A percentile compares a stretch with the other conserved stretches of the same genome.
Conservation (phyloP, 352 stramenopile genomes). For the Phytophthora pini region DNA sequence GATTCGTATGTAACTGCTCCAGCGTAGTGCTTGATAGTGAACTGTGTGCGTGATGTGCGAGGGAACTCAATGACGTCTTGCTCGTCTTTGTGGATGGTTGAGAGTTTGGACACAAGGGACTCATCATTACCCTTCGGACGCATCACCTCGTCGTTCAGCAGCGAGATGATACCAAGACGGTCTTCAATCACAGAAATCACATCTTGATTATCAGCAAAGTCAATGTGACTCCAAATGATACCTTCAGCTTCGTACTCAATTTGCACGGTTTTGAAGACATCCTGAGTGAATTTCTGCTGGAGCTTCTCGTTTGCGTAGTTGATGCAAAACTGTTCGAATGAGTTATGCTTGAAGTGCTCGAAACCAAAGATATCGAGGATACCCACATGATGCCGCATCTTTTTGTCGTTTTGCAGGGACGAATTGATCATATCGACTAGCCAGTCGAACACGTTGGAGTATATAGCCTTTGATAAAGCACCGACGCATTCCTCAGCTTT, state of each 20-base stretch:
- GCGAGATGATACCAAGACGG: conserved; percentile 86
- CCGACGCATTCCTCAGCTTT: conserved; percentile 93
- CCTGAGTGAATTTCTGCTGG: conserved; percentile 92
- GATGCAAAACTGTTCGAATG: conserved; percentile 95
- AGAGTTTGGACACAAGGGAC: conserved; percentile 79
- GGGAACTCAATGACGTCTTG: conserved; percentile 82
- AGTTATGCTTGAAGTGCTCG: conserved; percentile 95
- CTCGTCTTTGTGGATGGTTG: conserved; percentile 81
- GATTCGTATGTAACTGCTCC: conserved; percentile 93
- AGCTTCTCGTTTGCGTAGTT: conserved; percentile 95
- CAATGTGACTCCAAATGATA: conserved; percentile 95
- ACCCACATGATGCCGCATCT: conserved; percentile 75
- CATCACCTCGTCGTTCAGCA: conserved; percentile 92
- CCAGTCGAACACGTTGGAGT: conserved; percentile 97
- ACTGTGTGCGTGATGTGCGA: conserved; percentile 80
- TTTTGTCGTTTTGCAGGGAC: conserved; percentile 69
- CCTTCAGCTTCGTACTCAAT: conserved; percentile 90
- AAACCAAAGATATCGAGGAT: conserved; percentile 97
- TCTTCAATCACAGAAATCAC: conserved; percentile 90
- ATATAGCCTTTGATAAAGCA: conserved; percentile 96
- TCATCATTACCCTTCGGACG: conserved; percentile 88
- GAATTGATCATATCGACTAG: conserved; percentile 91
- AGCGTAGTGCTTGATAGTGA: conserved; percentile 95
- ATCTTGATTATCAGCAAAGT: conserved; percentile 91
- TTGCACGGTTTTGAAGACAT: conserved; percentile 91